Base-by-base conservation (phyloP, 1,284 basidiomycete species). In the Ceratobasidium sp. region DNA sequence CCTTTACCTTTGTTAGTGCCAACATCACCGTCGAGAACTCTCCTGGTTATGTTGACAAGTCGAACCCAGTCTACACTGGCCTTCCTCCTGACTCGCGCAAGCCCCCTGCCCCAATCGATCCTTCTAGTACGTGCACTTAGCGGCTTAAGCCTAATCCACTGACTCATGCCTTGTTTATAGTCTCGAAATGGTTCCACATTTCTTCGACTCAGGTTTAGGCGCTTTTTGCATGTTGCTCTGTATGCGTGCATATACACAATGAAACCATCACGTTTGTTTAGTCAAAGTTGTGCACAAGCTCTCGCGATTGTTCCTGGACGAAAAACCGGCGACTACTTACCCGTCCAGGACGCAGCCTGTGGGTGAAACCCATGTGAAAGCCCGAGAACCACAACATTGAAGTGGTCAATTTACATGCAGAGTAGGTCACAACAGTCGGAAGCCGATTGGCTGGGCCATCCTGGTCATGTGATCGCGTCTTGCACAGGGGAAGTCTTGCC, bases 121-220 rank as follows among this genome's bases (percentile, higher is more conserved):
- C 92, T 74, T 91, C 94, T 64, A 89, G 94, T 92, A 80, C 82
- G 90, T 83, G 44, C 12, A 0, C n/a, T 8, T 61, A 28, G 48
- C 54, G 6, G 11, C 33, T 67, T 16, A 21, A 51, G 74, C n/a
- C 46, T 9, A 70, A 63, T 59, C 59, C 74, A 78, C 81, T 77
- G 75, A 77, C 75, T 1, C 77, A 77, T 75, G 77, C 75, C 76
- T 81, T 81, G 77, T 78, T 78, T 62, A 70, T 79, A 88, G 92
- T 95, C 78, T 93, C 90, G 76, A 93, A 93, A 79, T 90, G 92
- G 77, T 93, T 93, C 87, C 91, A 92, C 81, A 93, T 93, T 77
- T 91, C 92, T 18, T 92, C 91, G 53, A 89, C 91, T 54, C 89
- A 90, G 76, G 89, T 93, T 76, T 93, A 83, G 73, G 28, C 9